Evolutionary conservation across 1,284 basidiomycete species (phyloP).

Genomic region (Boletellus deceptivus): DNA sequence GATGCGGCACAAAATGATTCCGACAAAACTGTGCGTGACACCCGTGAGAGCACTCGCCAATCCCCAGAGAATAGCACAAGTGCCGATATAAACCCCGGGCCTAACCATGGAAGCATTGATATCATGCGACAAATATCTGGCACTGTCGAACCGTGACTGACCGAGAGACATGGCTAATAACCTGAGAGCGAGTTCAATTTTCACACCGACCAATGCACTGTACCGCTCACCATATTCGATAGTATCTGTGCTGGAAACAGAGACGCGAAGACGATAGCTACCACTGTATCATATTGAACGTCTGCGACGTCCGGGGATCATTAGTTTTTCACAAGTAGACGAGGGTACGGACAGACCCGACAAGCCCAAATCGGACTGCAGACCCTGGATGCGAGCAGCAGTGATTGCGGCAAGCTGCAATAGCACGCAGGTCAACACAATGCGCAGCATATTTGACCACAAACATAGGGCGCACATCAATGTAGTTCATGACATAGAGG

Average conservation of each 20-base stretch:
- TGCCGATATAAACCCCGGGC: slow-evolving; percentile 62
- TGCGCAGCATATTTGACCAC: neutral
- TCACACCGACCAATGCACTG: neutral
- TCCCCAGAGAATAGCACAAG: slow-evolving; percentile 63
- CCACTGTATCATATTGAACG: slow-evolving; percentile 57
- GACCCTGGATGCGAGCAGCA: slow-evolving; percentile 57
- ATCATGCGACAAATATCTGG: neutral
- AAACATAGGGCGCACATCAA: slow-evolving; percentile 48
- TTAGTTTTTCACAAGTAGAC: slow-evolving; percentile 3
- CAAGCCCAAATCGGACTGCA: slow-evolving; percentile 55
- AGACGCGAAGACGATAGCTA: slow-evolving; percentile 60
- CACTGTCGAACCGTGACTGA: slow-evolving; percentile 11
- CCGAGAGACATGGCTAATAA: slow-evolving; percentile 53
- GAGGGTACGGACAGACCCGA: slow-evolving; percentile 36
- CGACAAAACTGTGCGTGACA: slow-evolving; percentile 51
- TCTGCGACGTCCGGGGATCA: slow-evolving; percentile 37
- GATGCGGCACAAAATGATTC: slow-evolving; percentile 57
- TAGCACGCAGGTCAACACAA: slow-evolving; percentile 10
- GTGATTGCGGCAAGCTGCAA: slow-evolving; percentile 56
- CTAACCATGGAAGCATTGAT: slow-evolving; percentile 29
- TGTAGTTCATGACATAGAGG: slow-evolving; percentile 69
- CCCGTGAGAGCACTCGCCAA: slow-evolving; percentile 61
- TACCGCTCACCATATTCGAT: slow-evolving; percentile 54
- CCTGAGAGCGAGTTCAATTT: slow-evolving; percentile 22
- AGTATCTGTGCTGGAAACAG: slow-evolving; percentile 64